A percentile compares a stretch with the other conserved stretches of the same genome.
Evolutionary conservation across 2,329 filamentous ascomycete genomes (phyloP).

Genomic region (Nannizzia gypsea): DNA sequence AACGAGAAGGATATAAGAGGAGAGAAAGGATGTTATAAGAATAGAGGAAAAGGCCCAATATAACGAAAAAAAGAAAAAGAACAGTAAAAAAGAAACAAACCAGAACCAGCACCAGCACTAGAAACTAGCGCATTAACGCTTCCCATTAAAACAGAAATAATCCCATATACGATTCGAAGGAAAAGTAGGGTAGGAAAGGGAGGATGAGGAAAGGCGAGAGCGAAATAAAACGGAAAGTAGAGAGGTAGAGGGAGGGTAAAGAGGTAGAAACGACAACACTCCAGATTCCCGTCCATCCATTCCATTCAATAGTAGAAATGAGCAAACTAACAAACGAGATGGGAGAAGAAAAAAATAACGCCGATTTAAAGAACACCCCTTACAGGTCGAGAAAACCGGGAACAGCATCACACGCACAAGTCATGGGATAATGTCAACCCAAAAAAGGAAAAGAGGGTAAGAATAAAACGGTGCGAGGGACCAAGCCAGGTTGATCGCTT

Average conservation of each 20-base stretch:
- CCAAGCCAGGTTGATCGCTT: not conserved
- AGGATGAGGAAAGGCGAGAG: not conserved
- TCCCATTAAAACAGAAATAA: not conserved
- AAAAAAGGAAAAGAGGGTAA: not conserved
- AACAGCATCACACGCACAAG: not conserved
- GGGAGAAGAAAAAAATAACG: not conserved
- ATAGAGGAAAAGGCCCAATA: not conserved
- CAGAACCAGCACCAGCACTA: conserved; percentile 3
- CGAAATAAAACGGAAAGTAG: not conserved
- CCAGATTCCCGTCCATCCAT: too few species aligned
- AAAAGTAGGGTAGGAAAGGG: not conserved
- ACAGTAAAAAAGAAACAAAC: not conserved
- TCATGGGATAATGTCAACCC: not conserved
- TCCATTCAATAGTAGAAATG: not conserved
- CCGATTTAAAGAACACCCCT: not conserved
- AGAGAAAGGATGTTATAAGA: not conserved
- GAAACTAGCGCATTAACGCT: not conserved
- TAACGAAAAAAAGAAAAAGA: too few species aligned
- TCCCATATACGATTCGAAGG: not conserved
- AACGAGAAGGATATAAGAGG: not conserved
- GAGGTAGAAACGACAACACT: too few species aligned
- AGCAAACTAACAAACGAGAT: not conserved
- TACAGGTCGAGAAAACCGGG: not conserved
- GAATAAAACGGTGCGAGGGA: not conserved
- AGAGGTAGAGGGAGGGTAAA: not conserved